A percentile compares a stretch with the other conserved stretches of the same genome.
Evolutionary conservation across 2,329 filamentous ascomycete species (phyloP).

Genomic region (Raffaelea deltoideospora): DNA sequence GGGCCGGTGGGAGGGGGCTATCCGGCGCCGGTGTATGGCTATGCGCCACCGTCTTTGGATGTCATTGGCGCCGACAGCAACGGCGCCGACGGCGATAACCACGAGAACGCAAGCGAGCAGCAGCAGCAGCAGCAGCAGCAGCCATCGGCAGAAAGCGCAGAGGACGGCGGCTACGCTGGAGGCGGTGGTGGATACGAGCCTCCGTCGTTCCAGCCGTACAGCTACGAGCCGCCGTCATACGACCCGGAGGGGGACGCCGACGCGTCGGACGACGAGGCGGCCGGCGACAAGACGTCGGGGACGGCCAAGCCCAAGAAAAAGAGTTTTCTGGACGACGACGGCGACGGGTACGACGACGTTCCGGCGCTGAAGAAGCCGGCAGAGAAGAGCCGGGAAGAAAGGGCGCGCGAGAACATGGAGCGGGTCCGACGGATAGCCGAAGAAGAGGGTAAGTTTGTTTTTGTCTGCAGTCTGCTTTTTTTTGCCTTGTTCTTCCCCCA

Average conservation of each 20-base stretch:
- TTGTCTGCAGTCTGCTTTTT: too few relatives aligned
- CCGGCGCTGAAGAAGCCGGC: constrained; percentile 36
- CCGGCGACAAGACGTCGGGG: constrained; percentile 25
- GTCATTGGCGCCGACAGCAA: constrained; percentile 12
- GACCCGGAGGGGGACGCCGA: constrained; percentile 34
- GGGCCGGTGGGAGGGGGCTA: too few relatives aligned
- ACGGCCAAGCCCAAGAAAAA: constrained; percentile 54
- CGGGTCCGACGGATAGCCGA: constrained; percentile 75
- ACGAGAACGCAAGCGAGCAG: constrained; percentile 11
- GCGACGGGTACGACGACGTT: constrained; percentile 64
- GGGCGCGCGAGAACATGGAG: constrained; percentile 69
- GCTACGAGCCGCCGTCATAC: constrained; percentile 40
- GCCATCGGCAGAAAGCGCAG: too few relatives aligned
- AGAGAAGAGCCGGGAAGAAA: constrained; percentile 48
- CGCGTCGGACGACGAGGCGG: constrained; percentile 25
- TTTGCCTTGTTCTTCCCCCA: too few relatives aligned
- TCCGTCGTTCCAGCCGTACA: constrained; percentile 44
- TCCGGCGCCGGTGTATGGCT: constrained; percentile 34
- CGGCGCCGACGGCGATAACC: too few relatives aligned
- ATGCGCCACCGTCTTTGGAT: constrained; percentile 29
- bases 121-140: constrained; percentile 18
- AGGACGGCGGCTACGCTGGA: too few relatives aligned
- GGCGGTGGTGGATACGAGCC: constrained; percentile 48
- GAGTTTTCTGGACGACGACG: constrained; percentile 69
- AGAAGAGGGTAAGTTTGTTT: constrained; percentile 42